Conservation (phyloP, 108 stramenopile genomes). For the Cyclotella kingstonii region DNA sequence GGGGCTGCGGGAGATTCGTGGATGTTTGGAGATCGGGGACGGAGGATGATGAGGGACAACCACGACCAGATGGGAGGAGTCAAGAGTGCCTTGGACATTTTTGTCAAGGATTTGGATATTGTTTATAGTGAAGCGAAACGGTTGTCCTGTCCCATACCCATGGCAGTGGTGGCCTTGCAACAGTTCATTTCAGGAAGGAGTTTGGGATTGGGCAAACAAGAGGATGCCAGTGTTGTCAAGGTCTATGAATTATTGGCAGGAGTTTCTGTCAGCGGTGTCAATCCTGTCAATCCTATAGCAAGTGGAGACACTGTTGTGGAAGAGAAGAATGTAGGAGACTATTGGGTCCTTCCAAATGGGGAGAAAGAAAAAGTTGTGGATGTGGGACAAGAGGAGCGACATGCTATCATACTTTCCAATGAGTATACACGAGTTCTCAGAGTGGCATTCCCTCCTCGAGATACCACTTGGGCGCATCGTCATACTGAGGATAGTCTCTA, state of each 20-base stretch:
- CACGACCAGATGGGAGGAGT: slow-evolving; percentile 14
- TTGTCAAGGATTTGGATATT: slow-evolving; percentile 83
- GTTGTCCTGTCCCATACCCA: slow-evolving; percentile 54
- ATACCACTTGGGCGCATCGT: slow-evolving; percentile 64
- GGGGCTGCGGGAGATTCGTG: slow-evolving; percentile 73
- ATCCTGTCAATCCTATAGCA: not conserved
- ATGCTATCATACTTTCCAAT: slow-evolving; percentile 52
- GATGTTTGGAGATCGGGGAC: slow-evolving; percentile 81
- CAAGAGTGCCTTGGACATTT: slow-evolving; percentile 61
- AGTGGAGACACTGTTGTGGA: slow-evolving; percentile 20
- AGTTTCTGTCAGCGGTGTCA: slow-evolving; percentile 44
- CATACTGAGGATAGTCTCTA: slow-evolving; percentile 66
- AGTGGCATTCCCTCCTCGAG: slow-evolving; percentile 53
- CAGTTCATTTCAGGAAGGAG: slow-evolving; percentile 62
- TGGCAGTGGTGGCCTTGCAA: slow-evolving; percentile 66
- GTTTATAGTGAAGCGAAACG: slow-evolving; percentile 64
- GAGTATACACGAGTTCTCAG: slow-evolving; percentile 57
- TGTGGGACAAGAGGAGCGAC: slow-evolving; percentile 54
- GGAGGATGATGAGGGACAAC: slow-evolving; percentile 54
- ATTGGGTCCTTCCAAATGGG: slow-evolving; percentile 55
- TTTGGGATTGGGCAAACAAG: slow-evolving; percentile 57
- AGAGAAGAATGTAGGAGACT: slow-evolving; percentile 49
- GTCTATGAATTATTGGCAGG: slow-evolving; percentile 69
- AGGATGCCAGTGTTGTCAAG: slow-evolving; percentile 75
- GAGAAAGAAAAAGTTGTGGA: slow-evolving; percentile 55